Evolutionary conservation across 495 filamentous ascomycete genomes (phyloP), one percentile per base, ranked within the genome.

Genomic region (Neurospora terricola): DNA sequence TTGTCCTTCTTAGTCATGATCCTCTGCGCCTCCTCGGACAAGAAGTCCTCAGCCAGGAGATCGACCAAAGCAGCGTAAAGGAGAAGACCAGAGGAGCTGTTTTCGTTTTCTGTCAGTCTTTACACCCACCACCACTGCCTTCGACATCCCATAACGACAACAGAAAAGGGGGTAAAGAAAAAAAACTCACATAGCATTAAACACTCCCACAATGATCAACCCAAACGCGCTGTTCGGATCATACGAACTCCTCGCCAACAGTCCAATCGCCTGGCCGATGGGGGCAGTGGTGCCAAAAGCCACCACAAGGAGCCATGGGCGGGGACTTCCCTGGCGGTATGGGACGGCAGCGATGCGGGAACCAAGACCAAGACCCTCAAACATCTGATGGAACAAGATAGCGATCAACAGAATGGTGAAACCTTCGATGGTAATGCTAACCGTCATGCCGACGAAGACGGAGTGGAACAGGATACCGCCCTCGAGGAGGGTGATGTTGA

Each of bases 371-470:
- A 92, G 87, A 69, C 90, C 90, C 80, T 92, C 90, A 76, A 92
- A 92, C 75, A 88, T 90, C 79, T 92, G 87, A 77, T 92, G 90
- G 84, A 92, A 92, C 54, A 87, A 79, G 68, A 92, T 91, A 71
- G 90, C 90, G 30, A 92, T 82, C 2, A 92, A 86, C 8, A 94
- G 86, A 12, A 91, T 84, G 73, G 90, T 79, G 77, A 91, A 92
- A 30, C 90, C 87, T 5, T 89, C 85, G 7, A 86, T 87, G 62
- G 89, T 86, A 74, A 92, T 90, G 72, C 85, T 88, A 69, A 92
- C 80, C 1, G 90, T 89, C 87, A 92, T 91, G 62, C 90, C 90
- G 75, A 90, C 88, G 79, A 90, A 90, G 73, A 90, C 84, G 72
- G 83, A 86, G 80, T 90, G 88, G 82, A 90, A 88, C 38, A 88